Base-by-base conservation (phyloP, 2,329 filamentous ascomycete species). In the Piedraia hortae region DNA sequence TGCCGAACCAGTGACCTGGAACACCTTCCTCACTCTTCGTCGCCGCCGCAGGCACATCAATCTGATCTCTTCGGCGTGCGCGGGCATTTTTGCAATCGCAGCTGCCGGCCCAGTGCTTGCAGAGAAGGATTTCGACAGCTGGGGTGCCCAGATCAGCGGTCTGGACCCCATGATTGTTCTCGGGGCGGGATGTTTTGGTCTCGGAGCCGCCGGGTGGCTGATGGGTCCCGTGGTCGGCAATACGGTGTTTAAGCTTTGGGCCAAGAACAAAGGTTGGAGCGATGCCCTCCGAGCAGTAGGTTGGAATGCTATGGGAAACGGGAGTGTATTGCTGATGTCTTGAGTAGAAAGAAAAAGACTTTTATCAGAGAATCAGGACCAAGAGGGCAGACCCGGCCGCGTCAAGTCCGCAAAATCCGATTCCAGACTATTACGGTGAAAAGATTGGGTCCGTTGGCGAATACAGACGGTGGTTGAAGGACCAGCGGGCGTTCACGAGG, bases 391-490 rank as follows among this genome's bases (percentile, higher is more conserved):
- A 97, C 44, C 82, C 85, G 3, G 72, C 68, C 9, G 70, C 71
- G 24, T 88, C 78, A 30, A 89, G 75, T 18, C 68, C 85, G 34
- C 63, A 74, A 23, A 93, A 93, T 51, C 85, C 85, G 10, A 74
- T 90, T 1, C 80, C 82, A 19, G 85, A 97, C 44, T 97, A 90
- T 50, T 97, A 97, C 40, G 85, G 85, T 37, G 85, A 97, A 53
- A 93, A 91, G 59, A 90, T 97, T 37, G 74, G 73, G 22, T 90
- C 78, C 37, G 77, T 93, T 11, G 59, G 67, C 24, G 80, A 75
- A 20, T 97, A 93, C 46, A 58, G 85, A 38, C 69, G 77, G 45
- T 97, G 85, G 85, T 51, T 97, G 39, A 93, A 90, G 56, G 85
- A 97, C 42, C 85, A 93, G 55, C 60, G 82, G 30, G 82, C 80